Percentiles rank a stretch among this genome's conserved stretches.
Evolutionary conservation across 345 rosid species (phyloP).

Genomic region (Hirschfeldia incana): DNA sequence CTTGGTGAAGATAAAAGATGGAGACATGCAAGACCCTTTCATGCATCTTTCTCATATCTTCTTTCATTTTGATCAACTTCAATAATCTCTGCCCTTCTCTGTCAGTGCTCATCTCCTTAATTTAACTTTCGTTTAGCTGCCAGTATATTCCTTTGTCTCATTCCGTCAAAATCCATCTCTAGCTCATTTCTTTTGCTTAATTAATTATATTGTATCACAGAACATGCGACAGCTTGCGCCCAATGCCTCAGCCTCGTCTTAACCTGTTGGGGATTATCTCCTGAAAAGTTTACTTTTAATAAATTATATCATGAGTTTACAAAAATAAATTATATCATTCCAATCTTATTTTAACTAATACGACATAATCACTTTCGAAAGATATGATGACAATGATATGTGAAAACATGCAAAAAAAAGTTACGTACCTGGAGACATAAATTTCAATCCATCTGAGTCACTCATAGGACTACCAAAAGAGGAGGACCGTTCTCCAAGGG

Average conservation of each 20-base stretch:
- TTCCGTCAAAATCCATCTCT: slow-evolving; percentile 23
- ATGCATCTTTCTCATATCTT: slow-evolving; percentile 22
- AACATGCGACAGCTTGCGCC: slow-evolving; percentile 74
- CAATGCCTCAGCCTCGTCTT: slow-evolving; percentile 64
- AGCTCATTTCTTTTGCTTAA: slow-evolving; percentile 13
- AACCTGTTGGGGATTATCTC: slow-evolving; percentile 66
- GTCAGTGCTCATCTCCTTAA: neutral
- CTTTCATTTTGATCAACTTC: neutral
- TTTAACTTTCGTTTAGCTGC: neutral
- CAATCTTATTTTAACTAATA: too few relatives aligned
- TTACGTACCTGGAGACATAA: slow-evolving; percentile 75
- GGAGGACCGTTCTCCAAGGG: slow-evolving; percentile 53
- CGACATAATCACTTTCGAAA: too few relatives aligned
- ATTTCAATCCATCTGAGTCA: slow-evolving; percentile 69
- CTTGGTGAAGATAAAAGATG: neutral
- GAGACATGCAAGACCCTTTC: slow-evolving; percentile 12
- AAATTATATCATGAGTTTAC: neutral
- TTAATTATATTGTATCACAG: slow-evolving; percentile 47
- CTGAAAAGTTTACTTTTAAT: slow-evolving; percentile 34
- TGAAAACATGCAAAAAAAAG: neutral
- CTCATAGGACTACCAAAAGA: slow-evolving; percentile 67
- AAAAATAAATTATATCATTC: neutral
- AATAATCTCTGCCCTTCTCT: neutral
- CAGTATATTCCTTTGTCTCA: neutral
- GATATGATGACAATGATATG: too few relatives aligned